Evolutionary conservation across 192 early-diverging fungal genomes (phyloP), one percentile per base, ranked within the genome.

Genomic region (Lunasporangiospora selenospora): DNA sequence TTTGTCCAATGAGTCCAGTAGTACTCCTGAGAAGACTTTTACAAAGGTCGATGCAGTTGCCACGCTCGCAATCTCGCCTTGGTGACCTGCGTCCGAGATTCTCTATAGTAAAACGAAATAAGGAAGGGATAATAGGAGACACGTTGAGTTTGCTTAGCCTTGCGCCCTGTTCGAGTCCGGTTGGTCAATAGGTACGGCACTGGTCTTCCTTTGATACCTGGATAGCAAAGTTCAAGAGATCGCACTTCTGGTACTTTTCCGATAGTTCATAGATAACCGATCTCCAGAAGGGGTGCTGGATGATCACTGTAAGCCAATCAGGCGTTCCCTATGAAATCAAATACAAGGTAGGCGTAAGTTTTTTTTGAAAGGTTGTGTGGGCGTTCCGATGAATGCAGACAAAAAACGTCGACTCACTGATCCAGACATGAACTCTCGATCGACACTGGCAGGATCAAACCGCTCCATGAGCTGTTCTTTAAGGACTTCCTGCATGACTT

Each of bases 11-110:
- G 85, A 83, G 42, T 87, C 86, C 32, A 79, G 53, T 27, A 92
- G 55, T 21, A 92, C 80, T 33, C 79, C 73, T 49, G 85, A 86
- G 49, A 86, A 92, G 19, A 92, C 84, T 13, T 82, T 76, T 1
- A 89, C 77, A 73, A 86, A 85, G 18, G 86, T 80, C 24, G 89
- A 84, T 9, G 90, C 87, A 32, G 88, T 85, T 64, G 78, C 82
- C 2, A 90, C 63, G 43, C 83, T 78, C 36, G 87, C 80, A 61
- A 90, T 84, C 60, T 92, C 90, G 7, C 80, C 67, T 66, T 85
- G 78, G 57, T 87, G 80, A 21, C 88, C 89, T 24, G 79, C 60
- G 58, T 89, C 85, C 13, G 88, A 80, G 53, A 90, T 87, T 51
- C 53, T 66, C 84, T 85, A 65, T 40, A 43, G 27, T 23, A 37